Evolutionary conservation across 257 asterid genomes (phyloP), one percentile per base, ranked within the genome.

Genomic region (Apocynum venetum): DNA sequence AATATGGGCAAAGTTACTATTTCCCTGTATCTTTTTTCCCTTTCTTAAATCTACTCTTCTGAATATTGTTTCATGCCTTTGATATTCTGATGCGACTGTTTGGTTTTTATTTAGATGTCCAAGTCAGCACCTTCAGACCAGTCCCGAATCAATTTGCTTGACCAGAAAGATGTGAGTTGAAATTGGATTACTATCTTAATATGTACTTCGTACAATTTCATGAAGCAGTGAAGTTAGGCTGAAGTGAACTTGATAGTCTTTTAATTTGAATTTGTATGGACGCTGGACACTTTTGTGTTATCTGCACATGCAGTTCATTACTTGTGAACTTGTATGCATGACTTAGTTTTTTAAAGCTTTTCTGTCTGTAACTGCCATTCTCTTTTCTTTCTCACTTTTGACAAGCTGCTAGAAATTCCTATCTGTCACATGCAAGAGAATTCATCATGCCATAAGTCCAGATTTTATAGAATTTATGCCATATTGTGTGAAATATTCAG

Each of bases 51-150:
- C 36, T n/a, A 7, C 36, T 46, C 12, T 70, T 70, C 19, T 3
- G 2, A 40, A 13, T 43, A 19, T 41, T 75, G 56, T 72, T 51
- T 74, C 35, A 38, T 73, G 40, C 75, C 43, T 52, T 72, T 51
- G 49, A 67, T 64, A 48, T 74, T 81, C 77, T 77, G 72, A 81
- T 73, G 75, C n/a, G 14, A 70, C 74, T 64, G 46, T 77, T 71
- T 70, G 69, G 59, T 71, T 82, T 76, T 79, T 72, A 68, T 80
- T 79, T 64, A 96, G 98, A 96, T 96, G 99, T 96, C 99, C 38
- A 95, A 95, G 88, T 95, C 98, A 13, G 97, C 97, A 53, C 95
- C 96, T 82, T 93, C 99, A 79, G 97, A 96, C 77, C 99, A 90
- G 79, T 96, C 97, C 76, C 86, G 99, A 60, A 93, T 93, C 82